Evolutionary conservation across 1,139 yeast genomes (phyloP), one percentile per base, ranked within the genome.

Genomic region (Yamadazyma songkhlaensis): DNA sequence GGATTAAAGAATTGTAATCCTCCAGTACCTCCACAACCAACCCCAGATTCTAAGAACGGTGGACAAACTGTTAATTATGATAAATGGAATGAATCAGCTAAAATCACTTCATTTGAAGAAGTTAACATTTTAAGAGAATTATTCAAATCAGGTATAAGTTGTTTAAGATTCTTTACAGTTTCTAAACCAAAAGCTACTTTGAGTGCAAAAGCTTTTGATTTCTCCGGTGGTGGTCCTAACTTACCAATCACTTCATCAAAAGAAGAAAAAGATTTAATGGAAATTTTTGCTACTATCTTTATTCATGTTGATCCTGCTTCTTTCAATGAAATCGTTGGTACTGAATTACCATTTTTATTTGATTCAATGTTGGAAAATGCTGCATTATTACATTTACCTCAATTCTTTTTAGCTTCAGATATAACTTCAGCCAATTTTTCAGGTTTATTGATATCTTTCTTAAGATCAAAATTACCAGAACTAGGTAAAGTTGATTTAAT

Each of bases 211-310:
- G 67, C 78, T 7, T 78, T 84, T 55, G 96, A 87, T 52, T 74
- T 84, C 25, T 64, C 74, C 8, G 67, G 73, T 6, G 79, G 86
- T 14, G 89, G 89, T 2, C 90, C 95, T 5, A 84, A 83, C 44
- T 63, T 86, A 34, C 95, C 96, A 4, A 84, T 86, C 5, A 81
- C 90, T 2, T 85, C 95, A 1, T 82, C 95, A 1, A 89, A 88
- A 49, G 97, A 90, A 54, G 97, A 90, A 45, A 89, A 92, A 50
- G 98, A 94, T 50, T 69, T 90, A 43, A 89, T 92, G 96, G 98
- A 94, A 57, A 84, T 90, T 2, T 81, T 94, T 57, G 97, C 97
- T 0, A 85, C 96, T 2, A 87, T 92, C 49, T 94, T 88, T 59
- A 87, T 89, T 51, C 96, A 89, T 56, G 77, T 94, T 39, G 99